Conservation (phyloP, 495 filamentous ascomycete species). For the Tuber indicum region DNA sequence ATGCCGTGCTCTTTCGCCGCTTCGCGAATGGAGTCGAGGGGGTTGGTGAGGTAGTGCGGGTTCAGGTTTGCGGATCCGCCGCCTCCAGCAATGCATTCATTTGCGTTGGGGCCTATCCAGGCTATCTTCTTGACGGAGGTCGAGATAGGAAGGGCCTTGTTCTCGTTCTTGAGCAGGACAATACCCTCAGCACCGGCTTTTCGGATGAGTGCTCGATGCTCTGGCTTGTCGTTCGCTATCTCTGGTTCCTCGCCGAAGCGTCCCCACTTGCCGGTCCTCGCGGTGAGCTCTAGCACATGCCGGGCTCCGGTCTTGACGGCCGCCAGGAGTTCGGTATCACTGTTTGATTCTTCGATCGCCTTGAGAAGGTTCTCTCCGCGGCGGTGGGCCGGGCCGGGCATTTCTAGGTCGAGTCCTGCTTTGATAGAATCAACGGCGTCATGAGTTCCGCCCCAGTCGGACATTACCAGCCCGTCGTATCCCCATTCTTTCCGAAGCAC, state of each 20-base stretch:
- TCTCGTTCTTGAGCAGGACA: conserved; percentile 61
- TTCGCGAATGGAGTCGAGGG: conserved; percentile 50
- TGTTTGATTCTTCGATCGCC: conserved; percentile 54
- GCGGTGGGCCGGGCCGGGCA: conserved; percentile 54
- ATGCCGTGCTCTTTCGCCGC: conserved; percentile 43
- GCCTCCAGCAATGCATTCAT: conserved; percentile 66
- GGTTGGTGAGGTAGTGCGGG: conserved; percentile 66
- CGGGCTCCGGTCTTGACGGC: conserved; percentile 52
- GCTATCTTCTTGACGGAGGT: conserved; percentile 56
- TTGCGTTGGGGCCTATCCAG: conserved; percentile 76
- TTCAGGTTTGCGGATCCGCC: conserved; percentile 72
- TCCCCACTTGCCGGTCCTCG: conserved; percentile 55
- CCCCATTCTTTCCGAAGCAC: conserved; percentile 55
- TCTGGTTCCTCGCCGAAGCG: conserved; percentile 51
- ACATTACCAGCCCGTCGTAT: conserved; percentile 53
- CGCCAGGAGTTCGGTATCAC: conserved; percentile 45
- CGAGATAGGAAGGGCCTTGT: conserved; percentile 58
- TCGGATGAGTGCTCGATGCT: conserved; percentile 50
- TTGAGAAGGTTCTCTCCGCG: conserved; percentile 56
- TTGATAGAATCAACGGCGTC: conserved; percentile 49
- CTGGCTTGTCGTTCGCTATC: conserved; percentile 48
- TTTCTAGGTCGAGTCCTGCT: conserved; percentile 56
- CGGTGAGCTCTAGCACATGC: conserved; percentile 62
- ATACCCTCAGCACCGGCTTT: conserved; percentile 52
- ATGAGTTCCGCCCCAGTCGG: conserved; percentile 55